Evolutionary conservation across 495 filamentous ascomycete species (phyloP), one percentile per base, ranked within the genome.

Genomic region (Coniosporium apollinis): DNA sequence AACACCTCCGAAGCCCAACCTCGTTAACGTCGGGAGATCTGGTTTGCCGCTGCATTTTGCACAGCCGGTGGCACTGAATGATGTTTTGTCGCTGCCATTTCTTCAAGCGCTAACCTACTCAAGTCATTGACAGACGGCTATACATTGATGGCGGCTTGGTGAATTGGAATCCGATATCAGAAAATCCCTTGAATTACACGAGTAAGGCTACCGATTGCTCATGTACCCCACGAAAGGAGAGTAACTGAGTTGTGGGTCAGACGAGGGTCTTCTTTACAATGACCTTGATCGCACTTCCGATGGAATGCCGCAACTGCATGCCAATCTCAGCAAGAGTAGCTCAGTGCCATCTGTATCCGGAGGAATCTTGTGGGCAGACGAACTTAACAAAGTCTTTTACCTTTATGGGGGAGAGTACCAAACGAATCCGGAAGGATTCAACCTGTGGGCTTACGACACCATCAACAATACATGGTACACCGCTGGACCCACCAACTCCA

Each of bases 111-210:
- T n/a, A n/a, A n/a, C n/a, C n/a, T n/a, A n/a, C n/a, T n/a, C n/a
- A n/a, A n/a, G 52, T 65, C 1, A 52, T 72, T 16, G 67, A 69
- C 40, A 39, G 54, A 22, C 58, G 52, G 34, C 43, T 71, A 24
- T 70, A 65, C 43, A 62, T 71, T 34, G 68, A 72, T 43, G 67
- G 67, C n/a, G 68, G 67, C 1, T 34, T 61, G 9, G 34, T 70
- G 10, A 60, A 65, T 34, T 62, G 60, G 44, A 59, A 58, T 33
- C 56, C 61, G 0, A 51, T 65, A 3, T 48, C 59, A 5, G 42
- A 55, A 25, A 58, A 67, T 37, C 54, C 58, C 7, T 39, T 35
- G 0, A 69, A 71, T 42, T 66, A 64, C 36, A 58, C 60, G 13
- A 67, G 62, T 65, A 42, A 36, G 58, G 47, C 28, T 28, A 16